Base-by-base conservation (phyloP, 2,329 filamentous ascomycete species). In the Xylaria hypoxylon region DNA sequence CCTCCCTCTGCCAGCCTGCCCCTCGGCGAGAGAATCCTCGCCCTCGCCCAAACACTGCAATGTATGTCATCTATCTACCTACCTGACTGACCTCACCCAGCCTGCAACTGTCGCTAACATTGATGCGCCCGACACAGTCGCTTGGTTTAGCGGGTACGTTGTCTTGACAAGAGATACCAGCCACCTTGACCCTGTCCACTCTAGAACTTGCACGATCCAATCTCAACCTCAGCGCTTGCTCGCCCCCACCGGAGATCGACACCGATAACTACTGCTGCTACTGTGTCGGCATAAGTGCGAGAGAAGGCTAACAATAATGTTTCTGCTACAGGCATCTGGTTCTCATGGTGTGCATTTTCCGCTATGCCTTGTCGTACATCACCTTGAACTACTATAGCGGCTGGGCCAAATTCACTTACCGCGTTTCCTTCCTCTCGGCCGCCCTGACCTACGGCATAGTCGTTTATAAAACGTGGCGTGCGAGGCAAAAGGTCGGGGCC, bases 381-480 rank as follows among this genome's bases (percentile, higher is more conserved):
- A 91, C 91, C 76, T 92, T 98, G 86, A 96, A 97, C 86, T 94
- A 89, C 80, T 91, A 91, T 79, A 90, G 89, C 64, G 82, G 87
- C 77, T 89, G 89, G 84, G 94, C 95, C 53, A 86, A 88, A 72
- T 90, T 96, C 80, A 91, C 91, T 64, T 99, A 99, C 84, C 94
- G 96, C 75, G 88, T 91, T 61, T 92, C 94, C 64, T 99, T 99
- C 79, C 73, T 97, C 73, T 90, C 94, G 2, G 96, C 96, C 5
- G 93, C 94, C 53, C 88, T 89, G 56, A 98, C 96, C 11, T 99
- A 99, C 80, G 95, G 96, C 72, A 98, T 99, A 72, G 96, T 99
- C 56, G 95, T 99, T 69, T 98, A 97, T 87, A 99, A 99, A 88
- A 94, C 93, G 65, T 93, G 94, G 84, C 90, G 94, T 72, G 93